Base-by-base conservation (phyloP, 163 green algal species). In the Chloromonas sp. region DNA sequence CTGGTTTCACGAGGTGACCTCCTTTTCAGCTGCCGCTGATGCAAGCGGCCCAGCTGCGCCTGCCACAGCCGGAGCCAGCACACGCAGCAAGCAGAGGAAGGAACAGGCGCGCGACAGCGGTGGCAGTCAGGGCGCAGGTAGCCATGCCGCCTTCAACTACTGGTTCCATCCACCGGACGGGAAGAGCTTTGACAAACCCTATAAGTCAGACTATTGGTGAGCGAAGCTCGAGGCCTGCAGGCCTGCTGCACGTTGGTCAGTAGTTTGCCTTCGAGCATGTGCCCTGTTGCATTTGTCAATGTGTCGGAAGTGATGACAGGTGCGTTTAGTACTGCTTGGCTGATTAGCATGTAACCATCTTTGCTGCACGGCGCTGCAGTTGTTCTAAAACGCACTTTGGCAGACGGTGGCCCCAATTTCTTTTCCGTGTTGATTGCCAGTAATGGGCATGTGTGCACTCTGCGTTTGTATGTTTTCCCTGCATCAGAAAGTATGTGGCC, bases 1-100 rank as follows among this genome's bases (percentile, higher is more conserved):
- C 60, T 97, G 94, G 94, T 97, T 95, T 81, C 94, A 97, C 81
- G 92, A 97, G 85, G 94, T 95, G 66, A 93, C 89, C 3, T 92
- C 86, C 8, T 93, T 86, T 61, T 85, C 86, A 36, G 36, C 36
- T 36, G 36, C 36, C 36, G 36, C 36, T 36, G 36, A 36, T 36
- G 36, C 36, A 5, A 58, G 13, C 36, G 1, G 15, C 5, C 0
- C 62, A 3, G n/a, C 66, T 14, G 36, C 11, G 62, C 5, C 57
- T 2, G 2, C 78, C 78, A 61, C 36, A 15, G 78, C 2, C 2
- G 78, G 2, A 11, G 13, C 71, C 71, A 2, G 11, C 60, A 11
- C 79, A 8, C 79, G 13, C 74, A 80, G 5, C 15, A 3, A 1
- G 60, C 11, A 58, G 60, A 11, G 60, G 11, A 61, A 61, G 79